A percentile compares a stretch with the other conserved stretches of the same genome.
Conservation (phyloP, 1,284 basidiomycete genomes). For the Cutaneotrichosporon sp. region DNA sequence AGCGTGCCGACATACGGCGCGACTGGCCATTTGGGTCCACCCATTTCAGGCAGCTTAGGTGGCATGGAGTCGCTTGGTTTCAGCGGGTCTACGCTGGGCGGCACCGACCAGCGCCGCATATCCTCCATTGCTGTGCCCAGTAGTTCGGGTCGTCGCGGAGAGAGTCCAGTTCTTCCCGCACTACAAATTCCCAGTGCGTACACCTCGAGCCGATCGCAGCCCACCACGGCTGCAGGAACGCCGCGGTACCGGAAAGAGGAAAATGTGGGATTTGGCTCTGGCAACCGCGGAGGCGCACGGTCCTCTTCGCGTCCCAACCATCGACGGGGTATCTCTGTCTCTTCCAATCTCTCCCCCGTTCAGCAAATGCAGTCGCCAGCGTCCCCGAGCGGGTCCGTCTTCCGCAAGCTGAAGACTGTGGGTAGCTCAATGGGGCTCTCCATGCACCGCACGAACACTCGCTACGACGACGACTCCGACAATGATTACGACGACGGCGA, state of each 20-base stretch:
- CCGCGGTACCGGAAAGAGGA: constrained; percentile 4
- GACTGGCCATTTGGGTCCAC: not conserved
- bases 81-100: constrained; percentile 1
- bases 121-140: not conserved
- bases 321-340: constrained; percentile 7
- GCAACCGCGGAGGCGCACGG: not conserved
- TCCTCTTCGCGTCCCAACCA: constrained; percentile 3
- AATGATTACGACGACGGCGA: constrained; percentile 37
- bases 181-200: not conserved
- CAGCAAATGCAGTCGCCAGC: constrained; percentile 5
- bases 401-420: constrained; percentile 29
- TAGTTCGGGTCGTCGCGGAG: constrained; percentile 1
- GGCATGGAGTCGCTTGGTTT: constrained; percentile 1
- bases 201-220: constrained; percentile 1
- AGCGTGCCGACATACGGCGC: constrained; percentile 3
- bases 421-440: constrained; percentile 36
- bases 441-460: constrained; percentile 23
- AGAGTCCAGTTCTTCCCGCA: not conserved
- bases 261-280: not conserved
- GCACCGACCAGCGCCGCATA: constrained; percentile 10
- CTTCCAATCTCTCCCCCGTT: constrained; percentile 8
- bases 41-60: not conserved
- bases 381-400: constrained; percentile 27
- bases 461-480: constrained; percentile 24
- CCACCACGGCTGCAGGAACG: not conserved